Evolutionary conservation across 129 eudicot species (phyloP), one percentile per base, ranked within the genome.

Genomic region (Heracleum sosnowskyi): DNA sequence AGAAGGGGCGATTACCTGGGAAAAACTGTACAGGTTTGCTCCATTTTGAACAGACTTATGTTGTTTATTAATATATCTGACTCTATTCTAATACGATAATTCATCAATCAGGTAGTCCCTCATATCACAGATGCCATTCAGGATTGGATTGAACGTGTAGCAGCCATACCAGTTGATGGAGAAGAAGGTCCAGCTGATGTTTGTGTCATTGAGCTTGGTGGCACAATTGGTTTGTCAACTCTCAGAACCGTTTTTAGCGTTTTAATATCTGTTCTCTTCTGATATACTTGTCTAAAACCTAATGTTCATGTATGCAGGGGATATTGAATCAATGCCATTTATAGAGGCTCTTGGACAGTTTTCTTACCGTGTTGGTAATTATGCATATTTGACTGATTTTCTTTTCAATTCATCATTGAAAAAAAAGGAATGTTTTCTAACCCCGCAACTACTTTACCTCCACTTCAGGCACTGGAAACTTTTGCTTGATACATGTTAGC

Each of bases 191-290:
- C 97, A 47, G 93, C 98, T 40, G 98, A 95, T 91, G 98, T 95
- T 55, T 95, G 98, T 87, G 98, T 95, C 79, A 95, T 95, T 72
- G 98, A 95, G 83, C 89, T 95, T 88, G 98, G 98, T 71, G 98
- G 98, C 34, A 95, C 98, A 40, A 90, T 95, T 77, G 98, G 98
- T 95, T 85, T 42, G 45, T 47, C 29, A 76, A 47, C 39, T n/a
- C 68, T 26, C 15, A 24, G 64, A 49, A 10, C 51, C 26, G 33
- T 24, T 45, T 46, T 24, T 10, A 68, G 26, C 11, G 45, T 82
- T 47, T 29, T 26, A 47, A 17, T 1, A 55, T 73, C 37, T 33
- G 20, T 28, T 17, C 5, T 69, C 63, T 18, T n/a, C 17, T 12
- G 16, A 74, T 75, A 60, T 51, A 68, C 46, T 44, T 79, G 40